These are phyloP conservation scores for Diplocarpon mali DNA, from an alignment of 2,329 filamentous ascomycete genomes.

Conservation along the genomic window DNA sequence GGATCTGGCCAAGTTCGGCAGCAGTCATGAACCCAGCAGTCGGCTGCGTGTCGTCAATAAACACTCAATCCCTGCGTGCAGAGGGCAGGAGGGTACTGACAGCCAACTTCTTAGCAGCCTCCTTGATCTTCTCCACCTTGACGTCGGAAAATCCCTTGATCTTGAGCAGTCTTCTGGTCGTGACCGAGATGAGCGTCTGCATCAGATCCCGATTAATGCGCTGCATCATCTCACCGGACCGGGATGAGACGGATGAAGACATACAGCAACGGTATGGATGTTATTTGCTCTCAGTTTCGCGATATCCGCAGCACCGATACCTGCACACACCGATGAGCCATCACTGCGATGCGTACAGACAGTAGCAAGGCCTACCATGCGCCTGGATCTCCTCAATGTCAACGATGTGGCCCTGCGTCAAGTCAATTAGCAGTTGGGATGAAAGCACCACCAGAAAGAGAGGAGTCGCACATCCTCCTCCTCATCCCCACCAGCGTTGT, in stretches of 20 bases:
- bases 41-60: conserved; percentile 33
- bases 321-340: conserved; percentile 26
- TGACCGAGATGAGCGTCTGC: conserved; percentile 49
- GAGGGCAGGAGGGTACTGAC: conserved; percentile 15
- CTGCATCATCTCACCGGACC: neutral
- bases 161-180: conserved; percentile 47
- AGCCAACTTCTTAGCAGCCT: conserved; percentile 40
- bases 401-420: conserved; percentile 33
- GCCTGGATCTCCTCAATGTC: conserved; percentile 57
- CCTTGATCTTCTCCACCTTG: conserved; percentile 62
- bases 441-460: neutral
- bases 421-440: neutral
- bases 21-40: conserved; percentile 53
- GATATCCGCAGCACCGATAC: conserved; percentile 55
- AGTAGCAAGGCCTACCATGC: conserved; percentile 36
- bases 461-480: conserved; percentile 1
- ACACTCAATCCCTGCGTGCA: neutral
- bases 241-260: conserved; percentile 7
- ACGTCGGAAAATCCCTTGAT: conserved; percentile 61
- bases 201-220: neutral
- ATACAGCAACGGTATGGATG: conserved; percentile 52
- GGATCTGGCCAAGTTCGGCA: conserved; percentile 49
- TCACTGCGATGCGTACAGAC: neutral
- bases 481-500: conserved; percentile 2
- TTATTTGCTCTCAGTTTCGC: conserved; percentile 51